Conservation (phyloP, 192 early-diverging fungal genomes). For the Tieghemiomyces parasiticus region DNA sequence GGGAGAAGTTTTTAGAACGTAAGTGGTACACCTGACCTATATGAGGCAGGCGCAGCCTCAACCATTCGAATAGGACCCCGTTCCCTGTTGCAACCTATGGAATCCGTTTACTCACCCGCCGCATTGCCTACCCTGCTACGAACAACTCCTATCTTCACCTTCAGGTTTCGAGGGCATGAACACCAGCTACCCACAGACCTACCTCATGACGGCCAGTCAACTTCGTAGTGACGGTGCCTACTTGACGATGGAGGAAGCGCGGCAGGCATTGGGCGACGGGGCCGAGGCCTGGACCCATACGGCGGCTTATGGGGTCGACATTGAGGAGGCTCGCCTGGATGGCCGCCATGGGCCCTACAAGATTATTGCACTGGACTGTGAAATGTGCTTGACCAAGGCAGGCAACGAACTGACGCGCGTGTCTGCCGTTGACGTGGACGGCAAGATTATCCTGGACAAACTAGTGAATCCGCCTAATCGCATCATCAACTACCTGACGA, state of each 20-base stretch:
- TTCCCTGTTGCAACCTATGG: no score
- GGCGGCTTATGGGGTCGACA: constrained; percentile 10
- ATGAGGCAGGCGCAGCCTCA: background rate
- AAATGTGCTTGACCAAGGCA: constrained; percentile 28
- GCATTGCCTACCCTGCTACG: no score
- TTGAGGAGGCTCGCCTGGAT: background rate
- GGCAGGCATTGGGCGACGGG: background rate
- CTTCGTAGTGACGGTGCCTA: background rate
- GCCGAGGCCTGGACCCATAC: constrained; percentile 33
- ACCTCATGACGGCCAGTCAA: background rate
- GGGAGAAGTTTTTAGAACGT: background rate
- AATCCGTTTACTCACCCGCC: no score
- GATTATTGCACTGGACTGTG: constrained; percentile 42
- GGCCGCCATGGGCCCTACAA: constrained; percentile 13
- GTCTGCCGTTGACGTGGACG: constrained; percentile 26
- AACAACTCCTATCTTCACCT: no score
- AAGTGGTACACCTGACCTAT: background rate
- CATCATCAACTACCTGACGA: constrained; percentile 35
- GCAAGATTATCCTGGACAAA: constrained; percentile 28
- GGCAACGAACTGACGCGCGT: constrained; percentile 35
- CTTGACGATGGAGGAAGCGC: background rate
- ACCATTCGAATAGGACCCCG: background rate
- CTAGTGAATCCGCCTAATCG: constrained; percentile 34
- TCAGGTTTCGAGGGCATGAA: background rate
- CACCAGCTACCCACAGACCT: background rate